Percentiles rank a stretch among this genome's conserved stretches.
phyloP scores from a whole-genome alignment of 208 protist genomes.

The Lotmaria passim region DNA sequence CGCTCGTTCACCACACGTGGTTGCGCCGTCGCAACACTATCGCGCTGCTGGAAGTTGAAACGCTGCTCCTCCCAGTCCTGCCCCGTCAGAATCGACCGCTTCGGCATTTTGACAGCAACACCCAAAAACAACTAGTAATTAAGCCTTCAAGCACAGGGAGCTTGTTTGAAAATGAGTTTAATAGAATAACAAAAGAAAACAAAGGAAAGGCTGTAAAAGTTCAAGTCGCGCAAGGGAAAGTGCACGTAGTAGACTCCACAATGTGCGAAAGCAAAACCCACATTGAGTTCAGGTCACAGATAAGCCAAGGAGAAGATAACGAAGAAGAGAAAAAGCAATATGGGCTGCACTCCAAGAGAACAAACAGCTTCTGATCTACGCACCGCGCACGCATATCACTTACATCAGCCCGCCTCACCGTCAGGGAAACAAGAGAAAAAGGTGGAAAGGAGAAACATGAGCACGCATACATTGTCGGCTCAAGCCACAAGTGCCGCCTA shows the following conservation, averaged over 20 bases:
- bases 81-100: constrained; percentile 51
- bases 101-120: constrained; percentile 40
- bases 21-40: constrained; percentile 22
- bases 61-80: constrained; percentile 92
- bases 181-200: not conserved
- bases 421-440: too few species aligned
- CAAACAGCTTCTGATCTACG: too few species aligned
- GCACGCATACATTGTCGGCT: too few species aligned
- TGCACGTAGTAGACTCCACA: too few species aligned
- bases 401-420: too few species aligned
- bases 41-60: constrained; percentile 75
- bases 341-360: too few species aligned
- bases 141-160: not conserved
- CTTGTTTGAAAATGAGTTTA: not conserved
- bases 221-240: too few species aligned
- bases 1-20: constrained; percentile 63
- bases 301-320: constrained; percentile 6
- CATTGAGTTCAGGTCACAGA: not conserved
- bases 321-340: constrained; percentile 6
- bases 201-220: too few species aligned
- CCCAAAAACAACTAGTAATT: not conserved
- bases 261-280: not conserved
- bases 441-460: too few species aligned
- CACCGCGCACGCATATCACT: too few species aligned
- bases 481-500: too few species aligned